A percentile compares a stretch with the other conserved stretches of the same genome.
phyloP scores from a whole-genome alignment of 2,329 filamentous ascomycete genomes.

The Macrophomina pseudophaseolina region DNA sequence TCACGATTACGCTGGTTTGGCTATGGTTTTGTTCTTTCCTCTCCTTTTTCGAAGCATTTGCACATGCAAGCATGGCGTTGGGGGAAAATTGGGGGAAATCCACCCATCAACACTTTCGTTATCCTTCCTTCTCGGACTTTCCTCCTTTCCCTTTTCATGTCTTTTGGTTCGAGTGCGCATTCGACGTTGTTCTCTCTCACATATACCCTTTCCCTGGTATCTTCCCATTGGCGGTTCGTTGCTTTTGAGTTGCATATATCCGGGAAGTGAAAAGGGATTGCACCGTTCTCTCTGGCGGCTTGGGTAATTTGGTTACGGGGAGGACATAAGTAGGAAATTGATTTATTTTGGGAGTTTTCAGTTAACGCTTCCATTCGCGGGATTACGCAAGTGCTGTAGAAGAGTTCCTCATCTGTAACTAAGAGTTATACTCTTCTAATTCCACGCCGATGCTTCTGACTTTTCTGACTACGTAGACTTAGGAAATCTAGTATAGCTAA shows the following conservation, averaged over 20 bases:
- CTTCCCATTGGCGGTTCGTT: not conserved
- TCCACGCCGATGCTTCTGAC: too few relatives aligned
- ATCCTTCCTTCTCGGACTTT: not conserved
- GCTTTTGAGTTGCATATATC: not conserved
- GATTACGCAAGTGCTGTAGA: too few relatives aligned
- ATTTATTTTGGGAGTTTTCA: not conserved
- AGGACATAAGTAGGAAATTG: not conserved
- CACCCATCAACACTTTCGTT: not conserved
- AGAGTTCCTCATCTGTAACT: too few relatives aligned
- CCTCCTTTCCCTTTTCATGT: not conserved
- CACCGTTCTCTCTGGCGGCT: not conserved
- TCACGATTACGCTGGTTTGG: not conserved
- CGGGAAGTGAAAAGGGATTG: not conserved
- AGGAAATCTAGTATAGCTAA: too few relatives aligned
- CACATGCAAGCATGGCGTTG: not conserved
- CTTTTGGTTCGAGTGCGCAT: not conserved
- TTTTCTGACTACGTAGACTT: too few relatives aligned
- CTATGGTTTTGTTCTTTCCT: not conserved
- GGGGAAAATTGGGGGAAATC: not conserved
- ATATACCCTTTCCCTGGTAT: constrained; percentile 2
- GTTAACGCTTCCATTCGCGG: too few relatives aligned
- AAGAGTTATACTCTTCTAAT: too few relatives aligned
- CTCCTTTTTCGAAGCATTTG: not conserved
- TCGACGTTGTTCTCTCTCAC: not conserved
- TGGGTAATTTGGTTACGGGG: not conserved